These are phyloP conservation scores for Chalaropsis ovoidea DNA, from an alignment of 2,329 filamentous ascomycete genomes.

Conservation along the genomic window DNA sequence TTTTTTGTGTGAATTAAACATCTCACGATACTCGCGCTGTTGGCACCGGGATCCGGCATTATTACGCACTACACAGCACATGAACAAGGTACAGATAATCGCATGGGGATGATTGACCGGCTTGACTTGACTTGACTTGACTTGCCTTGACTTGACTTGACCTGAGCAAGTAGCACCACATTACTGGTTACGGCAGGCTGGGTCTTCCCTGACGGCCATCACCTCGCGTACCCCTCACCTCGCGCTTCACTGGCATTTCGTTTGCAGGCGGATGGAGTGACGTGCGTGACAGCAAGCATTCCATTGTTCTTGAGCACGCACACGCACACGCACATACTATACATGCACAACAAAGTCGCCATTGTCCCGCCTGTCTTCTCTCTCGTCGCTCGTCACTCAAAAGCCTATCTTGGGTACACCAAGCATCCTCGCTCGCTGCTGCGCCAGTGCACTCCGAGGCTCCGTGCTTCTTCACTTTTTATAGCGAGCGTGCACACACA, in stretches of 20 bases:
- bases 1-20: not conserved
- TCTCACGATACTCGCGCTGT: not conserved
- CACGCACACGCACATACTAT: not conserved
- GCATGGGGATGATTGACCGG: no score
- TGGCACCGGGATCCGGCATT: not conserved
- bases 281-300: not conserved
- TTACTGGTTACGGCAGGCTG: not conserved
- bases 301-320: not conserved
- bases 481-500: constrained; percentile 11
- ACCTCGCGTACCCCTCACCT: not conserved
- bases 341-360: not conserved
- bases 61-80: not conserved
- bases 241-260: not conserved
- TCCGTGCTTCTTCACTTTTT: constrained; percentile 12
- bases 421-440: not conserved
- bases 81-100: no score
- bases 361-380: constrained; percentile 8
- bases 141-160: no score
- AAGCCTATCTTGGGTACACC: constrained; percentile 10
- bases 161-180: not conserved
- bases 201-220: not conserved
- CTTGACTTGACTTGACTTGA: no score
- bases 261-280: no score
- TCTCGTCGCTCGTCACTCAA: not conserved
- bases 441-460: not conserved